A percentile compares a stretch with the other conserved stretches of the same genome.
Evolutionary conservation across 73 alveolate genomes (phyloP).

Genomic region (Paramecium pentaurelia): DNA sequence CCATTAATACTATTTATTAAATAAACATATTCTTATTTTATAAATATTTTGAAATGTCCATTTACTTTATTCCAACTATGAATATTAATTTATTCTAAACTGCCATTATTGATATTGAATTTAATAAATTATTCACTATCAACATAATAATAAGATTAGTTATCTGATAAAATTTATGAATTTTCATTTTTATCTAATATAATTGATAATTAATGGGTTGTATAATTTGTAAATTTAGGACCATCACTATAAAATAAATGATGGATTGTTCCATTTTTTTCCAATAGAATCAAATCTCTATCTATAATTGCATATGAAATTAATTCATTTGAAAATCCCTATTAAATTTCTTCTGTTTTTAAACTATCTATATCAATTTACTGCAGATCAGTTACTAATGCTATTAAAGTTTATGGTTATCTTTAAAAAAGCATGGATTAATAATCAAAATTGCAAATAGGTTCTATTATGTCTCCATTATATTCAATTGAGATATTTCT

Average conservation of each 20-base stretch:
- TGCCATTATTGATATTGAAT: background rate
- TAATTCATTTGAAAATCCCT: background rate
- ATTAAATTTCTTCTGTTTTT: background rate
- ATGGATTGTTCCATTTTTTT: background rate
- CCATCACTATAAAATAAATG: background rate
- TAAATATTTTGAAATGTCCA: background rate
- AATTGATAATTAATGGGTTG: background rate
- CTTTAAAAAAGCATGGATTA: background rate
- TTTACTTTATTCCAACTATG: background rate
- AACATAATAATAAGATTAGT: background rate
- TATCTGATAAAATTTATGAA: background rate
- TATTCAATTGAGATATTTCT: background rate
- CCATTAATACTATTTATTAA: background rate
- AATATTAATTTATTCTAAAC: background rate
- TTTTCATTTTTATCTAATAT: background rate
- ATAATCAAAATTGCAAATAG: background rate
- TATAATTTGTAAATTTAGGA: background rate
- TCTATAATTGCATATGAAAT: background rate
- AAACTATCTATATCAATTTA: background rate
- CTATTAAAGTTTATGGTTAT: background rate
- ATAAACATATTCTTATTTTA: background rate
- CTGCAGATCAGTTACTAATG: background rate
- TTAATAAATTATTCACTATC: background rate
- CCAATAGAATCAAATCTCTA: background rate
- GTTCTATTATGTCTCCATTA: background rate